A percentile compares a stretch with the other conserved stretches of the same genome.
Evolutionary conservation across 2,329 filamentous ascomycete species (phyloP).

Genomic region (Graphium sp.): DNA sequence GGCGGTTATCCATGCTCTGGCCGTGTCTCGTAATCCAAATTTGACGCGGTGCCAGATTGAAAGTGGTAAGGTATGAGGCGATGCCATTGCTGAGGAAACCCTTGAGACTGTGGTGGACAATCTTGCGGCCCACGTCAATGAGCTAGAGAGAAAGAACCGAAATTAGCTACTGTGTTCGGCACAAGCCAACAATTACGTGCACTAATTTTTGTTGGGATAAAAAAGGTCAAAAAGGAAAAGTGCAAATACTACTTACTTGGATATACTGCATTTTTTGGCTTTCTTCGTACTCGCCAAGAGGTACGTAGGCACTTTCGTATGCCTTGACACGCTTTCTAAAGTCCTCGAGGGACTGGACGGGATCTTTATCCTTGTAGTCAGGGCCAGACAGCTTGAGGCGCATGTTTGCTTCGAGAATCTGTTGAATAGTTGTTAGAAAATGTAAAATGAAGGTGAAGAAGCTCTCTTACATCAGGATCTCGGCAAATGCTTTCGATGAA

Average conservation of each 20-base stretch:
- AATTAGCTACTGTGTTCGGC: neutral
- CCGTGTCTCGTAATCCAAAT: slow-evolving; percentile 98
- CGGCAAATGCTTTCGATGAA: slow-evolving; percentile 93
- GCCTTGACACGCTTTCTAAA: slow-evolving; percentile 86
- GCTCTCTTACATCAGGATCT: slow-evolving; percentile 43
- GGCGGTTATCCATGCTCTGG: slow-evolving; percentile 73
- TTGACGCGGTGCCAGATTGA: slow-evolving; percentile 86
- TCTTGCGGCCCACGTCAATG: slow-evolving; percentile 91
- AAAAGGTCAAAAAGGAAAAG: slow-evolving; percentile 6
- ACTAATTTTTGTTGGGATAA: too few relatives aligned
- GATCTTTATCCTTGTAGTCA: slow-evolving; percentile 91
- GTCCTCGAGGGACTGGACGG: slow-evolving; percentile 65
- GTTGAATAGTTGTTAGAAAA: neutral
- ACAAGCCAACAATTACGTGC: neutral
- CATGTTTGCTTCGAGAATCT: slow-evolving; percentile 88
- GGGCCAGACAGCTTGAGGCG: slow-evolving; percentile 88
- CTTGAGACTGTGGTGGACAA: slow-evolving; percentile 76
- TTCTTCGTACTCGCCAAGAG: slow-evolving; percentile 83
- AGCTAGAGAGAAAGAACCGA: slow-evolving; percentile 33
- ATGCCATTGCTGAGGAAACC: slow-evolving; percentile 88
- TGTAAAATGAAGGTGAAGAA: neutral
- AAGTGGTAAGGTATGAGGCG: slow-evolving; percentile 88
- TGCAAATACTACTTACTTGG: slow-evolving; percentile 28
- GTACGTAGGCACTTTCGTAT: slow-evolving; percentile 88
- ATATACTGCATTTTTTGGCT: slow-evolving; percentile 85